Evolutionary conservation across 352 stramenopile genomes (phyloP), one percentile per base, ranked within the genome.

Genomic region (Globisporangium megalacanthum): DNA sequence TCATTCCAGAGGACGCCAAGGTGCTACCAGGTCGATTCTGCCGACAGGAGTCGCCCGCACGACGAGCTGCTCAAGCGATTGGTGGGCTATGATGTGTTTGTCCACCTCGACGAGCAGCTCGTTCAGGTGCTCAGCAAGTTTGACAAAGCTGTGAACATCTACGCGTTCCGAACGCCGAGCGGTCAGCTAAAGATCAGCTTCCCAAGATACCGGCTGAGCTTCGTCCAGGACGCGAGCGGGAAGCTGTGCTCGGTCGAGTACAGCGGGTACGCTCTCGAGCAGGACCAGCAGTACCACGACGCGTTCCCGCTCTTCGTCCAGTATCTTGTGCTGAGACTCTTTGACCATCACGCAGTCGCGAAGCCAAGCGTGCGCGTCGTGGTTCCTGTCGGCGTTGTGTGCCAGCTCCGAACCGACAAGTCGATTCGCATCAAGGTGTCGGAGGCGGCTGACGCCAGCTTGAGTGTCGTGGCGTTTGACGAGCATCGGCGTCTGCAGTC

Each of bases 91-190:
- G 53, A 73, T 15, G 41, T 47, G 0, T 59, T 83, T 25, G 52
- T 79, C 3, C 37, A 54, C 5, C 51, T 54, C 5, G 54, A 75
- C 0, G 19, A 56, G 0, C 15, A 41, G 0, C 41, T 80, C 1
- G 17, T 62, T 1, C 22, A 31, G 0, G 49, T 77, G 0, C 20
- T 86, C n/a, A 35, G 22, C 19, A 88, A 86, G 53, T 80, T 88
- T 25, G 77, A 88, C 36, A 20, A 52, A 2, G 7, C 13, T 0
- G n/a, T 60, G 9, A 79, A 66, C 46, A 63, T 84, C n/a, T 64
- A 86, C 58, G 52, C 63, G 5, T 50, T 77, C 4, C 36, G 49
- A 10, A 64, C 65, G 17, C 35, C 54, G 4, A 4, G 35, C 4
- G 49, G 51, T 1, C 15, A 44, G 11, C 19, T 83, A 3, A 70